Conservation (phyloP, 2,329 filamentous ascomycete species). For the Fusarium odoratissimum region DNA sequence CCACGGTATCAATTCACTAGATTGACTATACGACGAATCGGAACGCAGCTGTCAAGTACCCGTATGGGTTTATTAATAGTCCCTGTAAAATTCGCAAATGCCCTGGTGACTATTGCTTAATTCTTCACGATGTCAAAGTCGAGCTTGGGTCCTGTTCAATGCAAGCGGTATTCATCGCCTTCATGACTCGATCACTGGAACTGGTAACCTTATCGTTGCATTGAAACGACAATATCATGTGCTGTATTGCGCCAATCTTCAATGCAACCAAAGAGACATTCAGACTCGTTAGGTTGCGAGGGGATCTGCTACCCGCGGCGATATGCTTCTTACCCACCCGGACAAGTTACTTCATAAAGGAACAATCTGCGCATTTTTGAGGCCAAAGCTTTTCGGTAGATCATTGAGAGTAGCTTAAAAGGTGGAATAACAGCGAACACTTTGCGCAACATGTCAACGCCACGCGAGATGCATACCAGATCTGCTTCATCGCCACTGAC, state of each 20-base stretch:
- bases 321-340: background rate
- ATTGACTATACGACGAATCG: background rate
- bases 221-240: background rate
- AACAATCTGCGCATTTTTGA: background rate
- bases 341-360: background rate
- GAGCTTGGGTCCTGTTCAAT: background rate
- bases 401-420: background rate
- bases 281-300: background rate
- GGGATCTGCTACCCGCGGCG: background rate
- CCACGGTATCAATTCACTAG: background rate
- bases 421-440: background rate
- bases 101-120: accelerated
- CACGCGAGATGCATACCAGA: background rate
- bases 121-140: background rate
- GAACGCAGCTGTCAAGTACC: background rate
- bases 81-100: background rate
- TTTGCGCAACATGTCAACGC: background rate
- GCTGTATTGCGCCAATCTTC: background rate
- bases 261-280: background rate
- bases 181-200: background rate
- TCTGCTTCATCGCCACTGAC: background rate
- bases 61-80: too few relatives aligned
- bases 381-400: background rate
- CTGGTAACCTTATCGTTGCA: background rate
- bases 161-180: background rate